A percentile compares a stretch with the other conserved stretches of the same genome.
These are phyloP conservation scores for Pistacia vera DNA, from an alignment of 345 rosid species.

Conservation along the genomic window DNA sequence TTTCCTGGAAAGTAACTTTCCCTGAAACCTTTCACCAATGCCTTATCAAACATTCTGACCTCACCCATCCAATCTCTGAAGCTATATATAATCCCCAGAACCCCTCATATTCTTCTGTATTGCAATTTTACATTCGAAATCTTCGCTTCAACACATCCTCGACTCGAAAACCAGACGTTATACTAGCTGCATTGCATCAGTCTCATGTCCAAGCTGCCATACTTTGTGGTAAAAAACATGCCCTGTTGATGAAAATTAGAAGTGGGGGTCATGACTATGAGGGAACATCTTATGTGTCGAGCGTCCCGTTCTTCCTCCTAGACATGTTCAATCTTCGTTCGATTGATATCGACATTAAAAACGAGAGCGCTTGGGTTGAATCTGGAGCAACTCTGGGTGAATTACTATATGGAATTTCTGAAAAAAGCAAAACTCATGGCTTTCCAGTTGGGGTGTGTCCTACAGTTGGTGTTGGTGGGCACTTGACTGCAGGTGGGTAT, in stretches of 20 bases:
- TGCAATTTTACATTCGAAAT: conserved; percentile 9
- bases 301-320: conserved; percentile 10
- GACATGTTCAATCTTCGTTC: conserved; percentile 19
- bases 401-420: conserved; percentile 1
- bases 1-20: not conserved
- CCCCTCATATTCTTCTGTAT: not conserved
- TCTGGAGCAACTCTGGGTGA: conserved; percentile 15
- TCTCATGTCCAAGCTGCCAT: conserved; percentile 11
- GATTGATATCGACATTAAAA: not conserved
- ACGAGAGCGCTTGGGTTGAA: conserved; percentile 9
- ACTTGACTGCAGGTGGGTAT: conserved; percentile 6
- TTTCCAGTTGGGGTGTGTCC: conserved; percentile 15
- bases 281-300: conserved; percentile 5
- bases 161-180: conserved; percentile 8
- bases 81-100: not conserved
- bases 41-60: not conserved
- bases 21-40: conserved; percentile 12
- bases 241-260: conserved; percentile 11
- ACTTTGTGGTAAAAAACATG: not conserved
- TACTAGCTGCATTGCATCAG: conserved; percentile 4
- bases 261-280: conserved; percentile 18
- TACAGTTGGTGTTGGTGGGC: conserved; percentile 12
- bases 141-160: conserved; percentile 12
- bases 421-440: conserved; percentile 10
- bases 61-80: not conserved